These are phyloP conservation scores for Hygrophorus pudorinus DNA, from an alignment of 768 basidiomycete species.

Conservation along the genomic window DNA sequence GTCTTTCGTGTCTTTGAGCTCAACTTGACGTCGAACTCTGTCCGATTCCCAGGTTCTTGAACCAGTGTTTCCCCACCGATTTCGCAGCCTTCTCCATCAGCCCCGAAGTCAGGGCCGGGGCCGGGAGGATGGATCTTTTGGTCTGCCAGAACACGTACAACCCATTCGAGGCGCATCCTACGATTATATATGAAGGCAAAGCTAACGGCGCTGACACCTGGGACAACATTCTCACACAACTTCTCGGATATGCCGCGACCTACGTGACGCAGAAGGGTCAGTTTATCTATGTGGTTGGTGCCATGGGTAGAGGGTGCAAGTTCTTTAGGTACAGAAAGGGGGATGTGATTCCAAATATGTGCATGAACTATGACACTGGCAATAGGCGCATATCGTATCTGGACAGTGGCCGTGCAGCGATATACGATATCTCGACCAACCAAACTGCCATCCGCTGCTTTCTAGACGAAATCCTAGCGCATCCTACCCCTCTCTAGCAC, in stretches of 20 bases:
- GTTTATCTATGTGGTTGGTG: constrained; percentile 1
- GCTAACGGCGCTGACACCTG: background rate
- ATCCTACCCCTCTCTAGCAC: background rate
- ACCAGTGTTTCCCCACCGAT: background rate
- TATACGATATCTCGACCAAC: background rate
- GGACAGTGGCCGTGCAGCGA: background rate
- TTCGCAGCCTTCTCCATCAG: background rate
- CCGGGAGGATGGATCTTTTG: background rate
- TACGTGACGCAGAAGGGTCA: background rate
- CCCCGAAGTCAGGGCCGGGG: background rate
- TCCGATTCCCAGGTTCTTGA: background rate
- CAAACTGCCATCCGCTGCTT: background rate
- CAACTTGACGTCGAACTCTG: background rate
- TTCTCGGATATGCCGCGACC: background rate
- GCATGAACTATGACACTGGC: background rate
- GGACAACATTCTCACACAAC: background rate
- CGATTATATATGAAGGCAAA: background rate
- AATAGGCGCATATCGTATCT: background rate
- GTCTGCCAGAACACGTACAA: background rate
- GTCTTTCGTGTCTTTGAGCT: background rate
- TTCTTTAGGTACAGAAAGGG: background rate
- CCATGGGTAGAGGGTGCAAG: background rate
- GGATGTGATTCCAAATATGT: background rate
- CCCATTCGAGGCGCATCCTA: background rate
- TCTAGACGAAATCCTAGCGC: background rate